phyloP scores from a whole-genome alignment of 495 filamentous ascomycete genomes.

The Jackrogersella multiformis region DNA sequence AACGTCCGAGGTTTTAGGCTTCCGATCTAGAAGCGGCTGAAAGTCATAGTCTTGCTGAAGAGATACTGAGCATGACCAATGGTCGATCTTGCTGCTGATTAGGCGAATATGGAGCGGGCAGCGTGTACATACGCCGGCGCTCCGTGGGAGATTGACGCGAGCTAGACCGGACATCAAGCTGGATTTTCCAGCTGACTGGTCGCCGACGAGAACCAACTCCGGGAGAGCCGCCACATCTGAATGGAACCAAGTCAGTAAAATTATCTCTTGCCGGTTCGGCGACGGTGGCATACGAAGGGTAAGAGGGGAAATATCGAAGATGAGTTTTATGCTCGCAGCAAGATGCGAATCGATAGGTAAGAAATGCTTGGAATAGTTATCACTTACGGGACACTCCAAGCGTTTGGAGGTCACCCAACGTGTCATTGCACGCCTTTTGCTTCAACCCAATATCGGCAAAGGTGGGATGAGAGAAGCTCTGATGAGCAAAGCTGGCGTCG shows the following conservation, averaged over 20 bases:
- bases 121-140: conserved; percentile 74
- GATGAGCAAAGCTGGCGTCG: conserved; percentile 42
- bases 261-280: background rate
- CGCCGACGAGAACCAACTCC: conserved; percentile 80
- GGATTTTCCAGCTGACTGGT: conserved; percentile 83
- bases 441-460: conserved; percentile 56
- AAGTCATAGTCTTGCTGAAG: conserved; percentile 67
- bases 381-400: conserved; percentile 55
- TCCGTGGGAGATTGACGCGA: conserved; percentile 77
- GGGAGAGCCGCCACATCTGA: conserved; percentile 68
- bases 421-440: conserved; percentile 58
- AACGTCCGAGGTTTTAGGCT: conserved; percentile 51
- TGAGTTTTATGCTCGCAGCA: background rate
- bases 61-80: conserved; percentile 67
- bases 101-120: conserved; percentile 84
- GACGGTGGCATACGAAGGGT: background rate
- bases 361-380: background rate
- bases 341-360: background rate
- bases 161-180: conserved; percentile 83
- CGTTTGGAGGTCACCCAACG: conserved; percentile 56
- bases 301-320: background rate
- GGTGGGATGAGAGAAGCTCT: conserved; percentile 45
- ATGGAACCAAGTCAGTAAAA: background rate
- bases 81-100: conserved; percentile 53
- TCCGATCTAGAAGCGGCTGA: conserved; percentile 38